A percentile compares a stretch with the other conserved stretches of the same genome.
Conservation (phyloP, 78 protist species). For the Cavenderia fasciculata region DNA sequence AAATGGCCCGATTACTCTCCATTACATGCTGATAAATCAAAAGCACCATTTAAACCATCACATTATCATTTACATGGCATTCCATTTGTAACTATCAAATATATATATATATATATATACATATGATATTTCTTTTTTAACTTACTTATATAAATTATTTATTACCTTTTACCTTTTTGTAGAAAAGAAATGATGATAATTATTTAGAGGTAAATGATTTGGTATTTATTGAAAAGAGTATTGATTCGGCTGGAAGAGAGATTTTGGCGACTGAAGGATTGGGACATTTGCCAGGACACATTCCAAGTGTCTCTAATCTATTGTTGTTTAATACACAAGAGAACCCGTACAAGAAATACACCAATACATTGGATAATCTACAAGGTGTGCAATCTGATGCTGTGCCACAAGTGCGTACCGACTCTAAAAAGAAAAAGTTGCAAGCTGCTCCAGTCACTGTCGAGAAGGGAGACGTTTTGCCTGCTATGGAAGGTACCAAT, state of each 20-base stretch:
- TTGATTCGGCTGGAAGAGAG: constrained; percentile 55
- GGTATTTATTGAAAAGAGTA: constrained; percentile 62
- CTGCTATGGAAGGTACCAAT: neutral
- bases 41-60: constrained; percentile 44
- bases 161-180: neutral
- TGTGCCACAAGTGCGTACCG: neutral
- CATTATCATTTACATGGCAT: constrained; percentile 35
- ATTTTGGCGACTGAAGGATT: constrained; percentile 76
- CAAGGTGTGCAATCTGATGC: constrained; percentile 13
- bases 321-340: constrained; percentile 85
- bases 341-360: constrained; percentile 86
- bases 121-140: neutral
- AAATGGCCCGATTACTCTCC: constrained; percentile 59
- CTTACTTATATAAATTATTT: neutral
- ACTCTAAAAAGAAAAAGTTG: constrained; percentile 16
- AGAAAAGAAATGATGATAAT: constrained; percentile 38
- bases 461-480: constrained; percentile 30
- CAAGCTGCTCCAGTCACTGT: constrained; percentile 53
- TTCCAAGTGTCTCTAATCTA: constrained; percentile 68
- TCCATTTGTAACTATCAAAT: neutral
- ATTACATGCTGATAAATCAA: constrained; percentile 32
- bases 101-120: neutral
- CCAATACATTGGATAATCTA: constrained; percentile 70
- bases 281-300: constrained; percentile 77
- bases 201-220: constrained; percentile 72